phyloP scores from a whole-genome alignment of 495 filamentous ascomycete species.

The Cercophora scortea region DNA sequence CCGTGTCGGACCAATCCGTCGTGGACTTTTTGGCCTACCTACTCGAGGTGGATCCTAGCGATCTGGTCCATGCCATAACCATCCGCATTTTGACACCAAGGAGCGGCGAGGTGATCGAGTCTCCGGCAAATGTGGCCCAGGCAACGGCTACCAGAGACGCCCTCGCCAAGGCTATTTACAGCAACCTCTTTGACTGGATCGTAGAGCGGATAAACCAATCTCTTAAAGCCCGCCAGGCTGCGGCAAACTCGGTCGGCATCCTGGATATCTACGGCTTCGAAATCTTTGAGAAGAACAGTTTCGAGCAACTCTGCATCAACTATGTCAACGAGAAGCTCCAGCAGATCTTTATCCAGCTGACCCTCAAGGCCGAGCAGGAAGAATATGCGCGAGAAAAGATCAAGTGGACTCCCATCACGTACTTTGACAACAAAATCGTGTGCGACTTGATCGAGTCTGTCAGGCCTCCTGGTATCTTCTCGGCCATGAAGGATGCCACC shows the following conservation, averaged over 20 bases:
- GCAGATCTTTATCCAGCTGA: slow-evolving; percentile 99
- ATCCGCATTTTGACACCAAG: slow-evolving; percentile 83
- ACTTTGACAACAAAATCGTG: slow-evolving; percentile 99
- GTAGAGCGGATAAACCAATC: slow-evolving; percentile 88
- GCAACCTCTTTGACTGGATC: slow-evolving; percentile 99
- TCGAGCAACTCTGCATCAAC: slow-evolving; percentile 99
- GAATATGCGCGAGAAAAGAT: slow-evolving; percentile 97
- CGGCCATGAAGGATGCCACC: slow-evolving; percentile 94
- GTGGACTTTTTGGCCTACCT: slow-evolving; percentile 92
- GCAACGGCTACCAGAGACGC: slow-evolving; percentile 92
- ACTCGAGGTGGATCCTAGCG: slow-evolving; percentile 73
- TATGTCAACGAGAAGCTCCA: slow-evolving; percentile 99
- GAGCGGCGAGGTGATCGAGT: slow-evolving; percentile 81
- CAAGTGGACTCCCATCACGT: slow-evolving; percentile 97
- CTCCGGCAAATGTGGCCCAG: slow-evolving; percentile 83
- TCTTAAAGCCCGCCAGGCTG: slow-evolving; percentile 65
- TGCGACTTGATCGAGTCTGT: slow-evolving; percentile 95
- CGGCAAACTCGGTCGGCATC: slow-evolving; percentile 87
- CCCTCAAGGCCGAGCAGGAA: slow-evolving; percentile 93
- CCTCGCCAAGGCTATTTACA: slow-evolving; percentile 88
- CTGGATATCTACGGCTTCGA: slow-evolving; percentile 99
- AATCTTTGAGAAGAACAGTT: slow-evolving; percentile 98
- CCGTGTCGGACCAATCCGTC: slow-evolving; percentile 77
- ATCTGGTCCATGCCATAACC: slow-evolving; percentile 83
- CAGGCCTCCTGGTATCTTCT: slow-evolving; percentile 88